Evolutionary conservation across 768 basidiomycete genomes (phyloP).

Genomic region (Hysterangium stoloniferum): DNA sequence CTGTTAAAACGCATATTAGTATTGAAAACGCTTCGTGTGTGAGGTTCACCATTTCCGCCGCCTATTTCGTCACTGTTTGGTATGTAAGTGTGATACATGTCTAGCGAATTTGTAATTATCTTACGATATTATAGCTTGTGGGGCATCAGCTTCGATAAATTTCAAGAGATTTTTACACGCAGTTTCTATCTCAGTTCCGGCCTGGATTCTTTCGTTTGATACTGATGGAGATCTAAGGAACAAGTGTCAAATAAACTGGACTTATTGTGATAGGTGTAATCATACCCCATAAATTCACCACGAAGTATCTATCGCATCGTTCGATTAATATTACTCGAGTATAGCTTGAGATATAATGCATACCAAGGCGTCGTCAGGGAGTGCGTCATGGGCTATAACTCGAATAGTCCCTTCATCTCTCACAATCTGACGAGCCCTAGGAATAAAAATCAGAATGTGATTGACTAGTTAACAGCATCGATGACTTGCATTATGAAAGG

Average conservation of each 20-base stretch:
- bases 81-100: neutral
- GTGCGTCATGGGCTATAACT: conserved; percentile 36
- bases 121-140: conserved; percentile 18
- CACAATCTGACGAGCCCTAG: conserved; percentile 39
- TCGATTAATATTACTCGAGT: too few relatives aligned
- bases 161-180: conserved; percentile 17
- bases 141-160: conserved; percentile 17
- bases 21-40: neutral
- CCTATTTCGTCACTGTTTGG: conserved; percentile 30
- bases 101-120: too few relatives aligned
- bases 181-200: conserved; percentile 13
- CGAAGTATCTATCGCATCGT: conserved; percentile 26
- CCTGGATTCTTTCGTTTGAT: conserved; percentile 10
- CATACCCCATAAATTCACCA: conserved; percentile 24
- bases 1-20: neutral
- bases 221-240: conserved; percentile 19
- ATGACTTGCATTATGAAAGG: conserved; percentile 38
- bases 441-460: too few relatives aligned
- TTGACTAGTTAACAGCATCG: neutral
- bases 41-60: conserved; percentile 28
- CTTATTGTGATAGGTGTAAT: conserved; percentile 18
- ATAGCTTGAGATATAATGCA: too few relatives aligned
- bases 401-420: conserved; percentile 39
- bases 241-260: conserved; percentile 19
- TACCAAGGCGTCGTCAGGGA: conserved; percentile 35